These are phyloP conservation scores for Physocladia obscura DNA, from an alignment of 192 early-diverging fungal genomes.

Conservation along the genomic window DNA sequence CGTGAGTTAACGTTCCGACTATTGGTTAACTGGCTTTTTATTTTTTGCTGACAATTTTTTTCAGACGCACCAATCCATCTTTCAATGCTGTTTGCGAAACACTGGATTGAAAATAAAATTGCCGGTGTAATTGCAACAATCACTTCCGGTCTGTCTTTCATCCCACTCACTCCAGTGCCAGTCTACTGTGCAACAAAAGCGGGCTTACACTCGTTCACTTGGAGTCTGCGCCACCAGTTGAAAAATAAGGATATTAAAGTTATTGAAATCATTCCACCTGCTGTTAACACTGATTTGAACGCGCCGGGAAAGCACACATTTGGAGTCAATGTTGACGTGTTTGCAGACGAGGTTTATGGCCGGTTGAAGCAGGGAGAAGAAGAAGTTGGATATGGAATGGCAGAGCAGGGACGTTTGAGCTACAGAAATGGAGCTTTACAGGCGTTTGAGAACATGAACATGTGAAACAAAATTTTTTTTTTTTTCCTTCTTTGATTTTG, in stretches of 20 bases:
- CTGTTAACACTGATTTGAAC: conserved; percentile 34
- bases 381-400: neutral
- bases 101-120: too few species aligned
- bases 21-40: conserved; percentile 20
- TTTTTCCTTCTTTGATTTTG: too few species aligned
- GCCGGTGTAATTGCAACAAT: conserved; percentile 25
- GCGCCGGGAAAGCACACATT: conserved; percentile 9
- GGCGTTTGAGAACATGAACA: too few species aligned
- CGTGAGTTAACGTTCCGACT: too few species aligned
- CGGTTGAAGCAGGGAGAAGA: neutral
- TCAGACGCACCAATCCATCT: conserved; percentile 24
- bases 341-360: neutral
- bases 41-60: too few species aligned
- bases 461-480: too few species aligned
- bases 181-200: conserved; percentile 36
- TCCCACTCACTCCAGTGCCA: conserved; percentile 17
- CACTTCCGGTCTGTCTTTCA: conserved; percentile 32
- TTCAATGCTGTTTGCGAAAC: too few species aligned
- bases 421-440: too few species aligned
- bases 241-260: too few species aligned
- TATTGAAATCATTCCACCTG: conserved; percentile 35
- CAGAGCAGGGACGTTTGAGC: too few species aligned
- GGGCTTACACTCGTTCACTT: conserved; percentile 29
- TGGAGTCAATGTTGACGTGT: neutral
- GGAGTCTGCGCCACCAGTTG: conserved; percentile 26